phyloP scores from a whole-genome alignment of 306 rosid genomes.

The Glycine latifolia region DNA sequence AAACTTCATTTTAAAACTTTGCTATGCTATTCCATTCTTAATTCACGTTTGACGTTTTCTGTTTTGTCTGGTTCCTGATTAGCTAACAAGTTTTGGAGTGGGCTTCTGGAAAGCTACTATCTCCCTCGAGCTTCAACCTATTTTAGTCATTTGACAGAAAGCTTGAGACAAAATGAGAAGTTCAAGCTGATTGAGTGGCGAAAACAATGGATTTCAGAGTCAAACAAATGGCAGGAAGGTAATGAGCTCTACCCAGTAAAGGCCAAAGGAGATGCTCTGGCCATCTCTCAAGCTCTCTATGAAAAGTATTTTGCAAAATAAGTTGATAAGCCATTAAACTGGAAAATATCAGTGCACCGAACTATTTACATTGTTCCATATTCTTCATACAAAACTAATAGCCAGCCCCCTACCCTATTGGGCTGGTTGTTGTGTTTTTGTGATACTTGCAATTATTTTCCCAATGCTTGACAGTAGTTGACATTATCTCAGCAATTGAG shows the following conservation, averaged over 20 bases:
- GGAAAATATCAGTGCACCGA: constrained; percentile 17
- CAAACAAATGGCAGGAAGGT: constrained; percentile 90
- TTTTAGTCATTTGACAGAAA: constrained; percentile 63
- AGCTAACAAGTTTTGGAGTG: constrained; percentile 95
- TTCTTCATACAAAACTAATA: constrained; percentile 15
- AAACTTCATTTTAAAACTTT: constrained; percentile 6
- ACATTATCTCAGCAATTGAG: constrained; percentile 35
- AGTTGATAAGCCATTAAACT: constrained; percentile 14
- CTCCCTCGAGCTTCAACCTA: constrained; percentile 88
- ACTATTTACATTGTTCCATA: constrained; percentile 22
- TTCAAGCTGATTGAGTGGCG: constrained; percentile 81
- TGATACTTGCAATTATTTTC: constrained; percentile 20
- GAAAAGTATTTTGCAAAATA: constrained; percentile 59
- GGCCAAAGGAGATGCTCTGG: constrained; percentile 77
- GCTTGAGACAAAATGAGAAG: constrained; percentile 65
- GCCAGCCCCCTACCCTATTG: constrained; percentile 9
- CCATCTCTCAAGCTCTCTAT: constrained; percentile 70
- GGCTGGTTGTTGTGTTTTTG: constrained; percentile 25
- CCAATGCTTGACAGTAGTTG: neutral
- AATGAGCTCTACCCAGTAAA: constrained; percentile 68
- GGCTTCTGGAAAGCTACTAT: constrained; percentile 75
- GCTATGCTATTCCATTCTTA: constrained; percentile 17
- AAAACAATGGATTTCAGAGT: constrained; percentile 77
- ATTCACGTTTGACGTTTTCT: constrained; percentile 33
- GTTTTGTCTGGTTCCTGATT: constrained; percentile 23